A percentile compares a stretch with the other conserved stretches of the same genome.
phyloP scores from a whole-genome alignment of 257 asterid genomes.

The Jasminum sambac region DNA sequence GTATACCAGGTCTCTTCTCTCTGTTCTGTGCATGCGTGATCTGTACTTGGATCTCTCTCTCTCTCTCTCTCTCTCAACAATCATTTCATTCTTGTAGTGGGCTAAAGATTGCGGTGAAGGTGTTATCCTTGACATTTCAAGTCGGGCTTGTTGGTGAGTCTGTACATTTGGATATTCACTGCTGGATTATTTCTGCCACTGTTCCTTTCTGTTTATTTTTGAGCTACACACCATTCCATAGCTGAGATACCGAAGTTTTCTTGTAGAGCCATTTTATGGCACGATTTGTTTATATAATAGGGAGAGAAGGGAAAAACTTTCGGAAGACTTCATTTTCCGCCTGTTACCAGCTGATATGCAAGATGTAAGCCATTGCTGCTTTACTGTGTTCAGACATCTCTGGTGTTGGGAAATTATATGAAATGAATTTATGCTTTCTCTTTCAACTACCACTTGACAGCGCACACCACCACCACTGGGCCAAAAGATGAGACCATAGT shows the following conservation, averaged over 20 bases:
- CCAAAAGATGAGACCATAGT: background rate
- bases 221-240: constrained; percentile 33
- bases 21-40: constrained; percentile 13
- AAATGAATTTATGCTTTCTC: constrained; percentile 11
- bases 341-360: constrained; percentile 66
- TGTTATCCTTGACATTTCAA: constrained; percentile 87
- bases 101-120: constrained; percentile 93
- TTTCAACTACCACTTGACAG: constrained; percentile 1
- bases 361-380: constrained; percentile 62
- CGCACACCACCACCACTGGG: background rate
- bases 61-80: constrained; percentile 18
- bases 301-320: constrained; percentile 99
- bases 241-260: constrained; percentile 66
- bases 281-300: constrained; percentile 94
- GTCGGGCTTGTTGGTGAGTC: constrained; percentile 97
- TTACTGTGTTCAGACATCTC: constrained; percentile 17
- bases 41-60: constrained; percentile 17
- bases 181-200: constrained; percentile 19
- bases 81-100: constrained; percentile 61
- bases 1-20: constrained; percentile 65
- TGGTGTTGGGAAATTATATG: background rate
- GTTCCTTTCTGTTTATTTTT: constrained; percentile 30
- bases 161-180: constrained; percentile 25
- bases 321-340: constrained; percentile 88
- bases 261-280: constrained; percentile 99